Evolutionary conservation across 1,139 yeast genomes (phyloP), one percentile per base, ranked within the genome.

Genomic region (Blastobotrys niveus): DNA sequence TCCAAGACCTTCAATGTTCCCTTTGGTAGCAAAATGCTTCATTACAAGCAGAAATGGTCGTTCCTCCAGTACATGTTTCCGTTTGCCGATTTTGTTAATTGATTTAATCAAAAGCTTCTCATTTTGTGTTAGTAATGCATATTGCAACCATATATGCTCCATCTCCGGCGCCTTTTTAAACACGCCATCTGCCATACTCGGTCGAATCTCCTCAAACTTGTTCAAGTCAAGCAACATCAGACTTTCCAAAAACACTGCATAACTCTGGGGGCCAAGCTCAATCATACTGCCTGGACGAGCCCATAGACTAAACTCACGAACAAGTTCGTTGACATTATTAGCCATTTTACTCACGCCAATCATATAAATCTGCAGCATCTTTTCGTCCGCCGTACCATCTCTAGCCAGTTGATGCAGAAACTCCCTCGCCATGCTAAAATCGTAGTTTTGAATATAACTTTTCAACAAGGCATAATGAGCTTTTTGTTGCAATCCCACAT

Each of bases 351-450:
- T 35, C 5, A 44, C 48, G 8, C 56, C 57, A 8, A 43, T 43
- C 25, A 56, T 43, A 34, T 47, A 56, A 15, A 47, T 46, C 32
- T 34, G 42, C 19, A 56, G 44, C 10, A 52, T 47, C 31, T 41
- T 40, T n/a, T 49, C 57, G 18, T 40, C 38, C 4, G 47, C 45
- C 10, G 35, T 37, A 5, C 46, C 51, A 8, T 39, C 30, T 12
- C 42, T 38, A 48, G 53, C 48, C 31, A 55, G 42, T 39, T 56
- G 58, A 18, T 49, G 43, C 17, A 55, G 42, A 42, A 54, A 52
- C 25, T 54, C 58, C 42, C 47, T 46, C 1, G 59, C 60, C 10
- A 49, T 53, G 2, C 51, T 49, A 15, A 56, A 38, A 35, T 56
- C 52, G 36, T 52, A 43, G 34, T 47, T 43, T 7, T 46, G 46